Conservation (phyloP, 495 filamentous ascomycete genomes). For the Podospora pseudoanserina region DNA sequence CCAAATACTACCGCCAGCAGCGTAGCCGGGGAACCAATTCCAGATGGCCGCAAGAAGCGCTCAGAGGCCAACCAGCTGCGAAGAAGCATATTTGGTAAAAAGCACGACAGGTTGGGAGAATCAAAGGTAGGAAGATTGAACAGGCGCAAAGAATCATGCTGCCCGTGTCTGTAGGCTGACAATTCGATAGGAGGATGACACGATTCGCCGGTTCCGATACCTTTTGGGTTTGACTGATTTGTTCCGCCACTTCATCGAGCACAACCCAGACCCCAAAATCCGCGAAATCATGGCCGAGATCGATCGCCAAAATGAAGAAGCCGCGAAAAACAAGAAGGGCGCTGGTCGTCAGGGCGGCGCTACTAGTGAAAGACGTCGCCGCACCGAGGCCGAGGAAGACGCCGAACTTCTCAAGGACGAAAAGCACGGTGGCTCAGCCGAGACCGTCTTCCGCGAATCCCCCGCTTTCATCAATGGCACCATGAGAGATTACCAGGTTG, state of each 20-base stretch:
- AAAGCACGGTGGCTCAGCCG: constrained; percentile 75
- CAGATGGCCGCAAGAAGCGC: constrained; percentile 79
- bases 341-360: constrained; percentile 78
- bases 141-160: background rate
- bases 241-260: constrained; percentile 98
- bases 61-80: constrained; percentile 82
- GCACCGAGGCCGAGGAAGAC: constrained; percentile 97
- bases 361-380: constrained; percentile 70
- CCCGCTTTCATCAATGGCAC: constrained; percentile 80
- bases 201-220: constrained; percentile 91
- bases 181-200: constrained; percentile 79
- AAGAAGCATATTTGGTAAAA: constrained; percentile 88
- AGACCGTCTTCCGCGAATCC: constrained; percentile 89
- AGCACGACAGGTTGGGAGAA: constrained; percentile 83
- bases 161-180: constrained; percentile 13
- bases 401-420: constrained; percentile 92
- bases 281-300: constrained; percentile 90
- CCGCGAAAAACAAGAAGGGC: constrained; percentile 65
- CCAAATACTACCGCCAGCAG: constrained; percentile 89
- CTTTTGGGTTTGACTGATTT: constrained; percentile 93
- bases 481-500: constrained; percentile 96
- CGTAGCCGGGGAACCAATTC: constrained; percentile 64
- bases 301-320: constrained; percentile 83
- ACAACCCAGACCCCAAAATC: constrained; percentile 88
- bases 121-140: constrained; percentile 64